Evolutionary conservation across 139 green algal genomes (phyloP).

Genomic region (Haematococcus sp.): DNA sequence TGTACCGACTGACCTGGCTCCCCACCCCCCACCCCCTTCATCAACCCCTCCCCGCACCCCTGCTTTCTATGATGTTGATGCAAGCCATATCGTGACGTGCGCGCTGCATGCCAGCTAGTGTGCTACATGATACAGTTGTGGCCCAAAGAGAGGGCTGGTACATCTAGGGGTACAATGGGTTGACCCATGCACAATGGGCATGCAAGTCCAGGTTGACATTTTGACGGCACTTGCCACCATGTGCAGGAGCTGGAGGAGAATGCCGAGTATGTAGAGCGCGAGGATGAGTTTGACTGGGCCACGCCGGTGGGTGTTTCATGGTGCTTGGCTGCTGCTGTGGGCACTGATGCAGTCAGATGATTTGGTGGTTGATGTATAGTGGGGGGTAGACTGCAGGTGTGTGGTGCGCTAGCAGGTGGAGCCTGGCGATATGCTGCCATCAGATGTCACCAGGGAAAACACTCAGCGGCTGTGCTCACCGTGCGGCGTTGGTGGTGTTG

Average conservation of each 20-base stretch:
- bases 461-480: not conserved
- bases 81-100: too few species aligned
- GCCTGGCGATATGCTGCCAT: too few species aligned
- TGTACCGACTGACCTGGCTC: too few species aligned
- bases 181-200: too few species aligned
- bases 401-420: not conserved
- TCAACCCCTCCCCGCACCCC: too few species aligned
- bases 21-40: too few species aligned
- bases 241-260: constrained; percentile 82
- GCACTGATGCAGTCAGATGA: not conserved
- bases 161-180: too few species aligned
- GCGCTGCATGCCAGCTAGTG: too few species aligned
- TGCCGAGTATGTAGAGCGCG: constrained; percentile 85
- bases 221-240: not conserved
- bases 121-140: too few species aligned
- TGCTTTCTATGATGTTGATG: too few species aligned
- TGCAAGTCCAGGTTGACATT: too few species aligned
- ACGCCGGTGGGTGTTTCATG: constrained; percentile 17
- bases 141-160: too few species aligned
- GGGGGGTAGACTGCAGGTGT: not conserved
- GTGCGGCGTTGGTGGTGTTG: not conserved
- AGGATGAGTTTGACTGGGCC: constrained; percentile 93
- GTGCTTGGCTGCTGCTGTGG: not conserved
- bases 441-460: not conserved
- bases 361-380: not conserved